These are phyloP conservation scores for Bolboschoenus planiculmis DNA, from an alignment of 176 grass and related monocot species.

Conservation along the genomic window DNA sequence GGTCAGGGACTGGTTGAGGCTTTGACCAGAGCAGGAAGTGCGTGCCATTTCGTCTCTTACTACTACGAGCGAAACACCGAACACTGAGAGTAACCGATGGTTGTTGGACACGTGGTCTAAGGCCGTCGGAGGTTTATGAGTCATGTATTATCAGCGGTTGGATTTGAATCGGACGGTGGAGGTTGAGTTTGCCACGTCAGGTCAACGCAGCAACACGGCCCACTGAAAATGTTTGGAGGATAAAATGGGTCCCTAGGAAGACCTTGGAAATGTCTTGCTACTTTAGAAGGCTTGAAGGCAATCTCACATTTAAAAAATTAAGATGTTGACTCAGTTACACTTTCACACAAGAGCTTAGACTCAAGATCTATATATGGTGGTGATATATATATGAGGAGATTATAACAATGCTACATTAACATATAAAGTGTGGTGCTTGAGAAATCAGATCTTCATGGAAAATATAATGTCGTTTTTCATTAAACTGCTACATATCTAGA, in stretches of 20 bases:
- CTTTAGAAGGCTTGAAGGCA: no score
- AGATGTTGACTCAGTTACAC: no score
- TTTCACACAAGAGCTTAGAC: no score
- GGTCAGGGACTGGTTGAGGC: background rate
- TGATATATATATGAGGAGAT: no score
- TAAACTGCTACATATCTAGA: no score
- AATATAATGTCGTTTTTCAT: no score
- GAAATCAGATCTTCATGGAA: no score
- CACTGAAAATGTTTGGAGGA: background rate
- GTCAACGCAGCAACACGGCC: background rate
- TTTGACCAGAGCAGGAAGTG: background rate
- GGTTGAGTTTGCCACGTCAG: background rate
- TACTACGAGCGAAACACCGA: background rate
- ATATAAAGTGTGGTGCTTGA: no score
- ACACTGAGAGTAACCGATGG: background rate
- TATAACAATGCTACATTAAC: no score
- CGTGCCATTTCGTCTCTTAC: background rate
- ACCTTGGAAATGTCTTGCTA: background rate
- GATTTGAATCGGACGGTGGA: background rate
- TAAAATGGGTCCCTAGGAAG: no score
- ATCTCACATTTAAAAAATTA: no score
- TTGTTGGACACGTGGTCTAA: background rate
- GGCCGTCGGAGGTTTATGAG: background rate
- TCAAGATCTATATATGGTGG: no score
- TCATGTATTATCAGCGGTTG: background rate